These are phyloP conservation scores for Ogataea ramenticola DNA, from an alignment of 805 yeast genomes.

Conservation along the genomic window DNA sequence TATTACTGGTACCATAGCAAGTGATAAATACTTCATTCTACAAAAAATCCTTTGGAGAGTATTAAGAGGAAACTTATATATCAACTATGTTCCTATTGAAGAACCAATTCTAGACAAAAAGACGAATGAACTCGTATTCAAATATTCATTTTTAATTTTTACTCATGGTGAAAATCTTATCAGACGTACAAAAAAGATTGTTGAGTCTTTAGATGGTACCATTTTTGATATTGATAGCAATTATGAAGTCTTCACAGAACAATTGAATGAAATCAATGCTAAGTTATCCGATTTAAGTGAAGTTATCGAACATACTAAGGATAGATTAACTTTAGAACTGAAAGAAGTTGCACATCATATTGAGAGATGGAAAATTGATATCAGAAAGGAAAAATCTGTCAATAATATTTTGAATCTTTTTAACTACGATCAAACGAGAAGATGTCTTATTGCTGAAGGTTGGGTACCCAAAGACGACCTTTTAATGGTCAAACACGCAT, in stretches of 20 bases:
- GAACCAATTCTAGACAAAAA: slow-evolving; percentile 58
- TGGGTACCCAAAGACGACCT: slow-evolving; percentile 89
- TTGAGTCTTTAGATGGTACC: slow-evolving; percentile 84
- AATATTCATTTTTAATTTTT: slow-evolving; percentile 81
- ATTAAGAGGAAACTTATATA: slow-evolving; percentile 83
- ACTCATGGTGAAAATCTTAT: slow-evolving; percentile 80
- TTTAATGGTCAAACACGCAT: slow-evolving; percentile 52
- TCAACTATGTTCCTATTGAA: slow-evolving; percentile 67
- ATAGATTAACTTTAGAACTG: slow-evolving; percentile 70
- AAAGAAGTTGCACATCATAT: slow-evolving; percentile 70
- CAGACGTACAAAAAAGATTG: slow-evolving; percentile 64
- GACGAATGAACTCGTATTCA: slow-evolving; percentile 47
- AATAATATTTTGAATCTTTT: slow-evolving; percentile 72
- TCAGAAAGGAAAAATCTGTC: slow-evolving; percentile 77
- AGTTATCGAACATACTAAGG: slow-evolving; percentile 56
- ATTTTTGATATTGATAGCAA: slow-evolving; percentile 51
- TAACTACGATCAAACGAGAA: slow-evolving; percentile 76
- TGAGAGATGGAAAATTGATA: slow-evolving; percentile 61
- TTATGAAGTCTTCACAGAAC: slow-evolving; percentile 33
- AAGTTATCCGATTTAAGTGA: slow-evolving; percentile 34
- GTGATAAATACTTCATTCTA: slow-evolving; percentile 59
- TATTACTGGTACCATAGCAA: slow-evolving; percentile 74
- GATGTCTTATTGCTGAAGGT: slow-evolving; percentile 89
- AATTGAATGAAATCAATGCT: slow-evolving; percentile 42
- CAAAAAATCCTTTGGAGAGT: slow-evolving; percentile 89